Conservation (phyloP, 179 eudicot genomes). For the Vitellaria paradoxa region DNA sequence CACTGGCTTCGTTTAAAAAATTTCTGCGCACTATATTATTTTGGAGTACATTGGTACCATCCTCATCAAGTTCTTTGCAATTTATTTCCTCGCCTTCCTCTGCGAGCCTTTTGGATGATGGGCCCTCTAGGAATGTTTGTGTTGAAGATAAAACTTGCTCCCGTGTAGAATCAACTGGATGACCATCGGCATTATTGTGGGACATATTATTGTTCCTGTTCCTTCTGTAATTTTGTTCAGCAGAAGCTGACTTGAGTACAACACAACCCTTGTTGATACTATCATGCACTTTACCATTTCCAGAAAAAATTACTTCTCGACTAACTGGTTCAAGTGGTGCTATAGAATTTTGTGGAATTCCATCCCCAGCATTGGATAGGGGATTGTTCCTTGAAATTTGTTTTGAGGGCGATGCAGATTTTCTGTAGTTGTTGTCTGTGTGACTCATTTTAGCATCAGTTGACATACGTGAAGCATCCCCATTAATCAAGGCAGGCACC, state of each 20-base stretch:
- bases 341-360: no score
- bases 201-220: neutral
- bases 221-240: neutral
- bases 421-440: no score
- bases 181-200: neutral
- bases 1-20: neutral
- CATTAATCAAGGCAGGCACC: no score
- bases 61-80: slow-evolving; percentile 5
- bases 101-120: neutral
- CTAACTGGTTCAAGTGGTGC: no score
- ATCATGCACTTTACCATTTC: slow-evolving; percentile 1
- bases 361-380: no score
- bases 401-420: no score
- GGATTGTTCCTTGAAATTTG: no score
- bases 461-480: no score
- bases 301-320: no score
- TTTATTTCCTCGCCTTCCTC: slow-evolving; percentile 7
- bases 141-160: neutral
- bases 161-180: neutral
- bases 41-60: neutral
- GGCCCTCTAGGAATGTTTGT: neutral
- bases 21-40: neutral
- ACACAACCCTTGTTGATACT: neutral
- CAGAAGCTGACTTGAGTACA: neutral
- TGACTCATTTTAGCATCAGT: no score